phyloP scores from a whole-genome alignment of 805 yeast species.

The Yarrowia sp. region DNA sequence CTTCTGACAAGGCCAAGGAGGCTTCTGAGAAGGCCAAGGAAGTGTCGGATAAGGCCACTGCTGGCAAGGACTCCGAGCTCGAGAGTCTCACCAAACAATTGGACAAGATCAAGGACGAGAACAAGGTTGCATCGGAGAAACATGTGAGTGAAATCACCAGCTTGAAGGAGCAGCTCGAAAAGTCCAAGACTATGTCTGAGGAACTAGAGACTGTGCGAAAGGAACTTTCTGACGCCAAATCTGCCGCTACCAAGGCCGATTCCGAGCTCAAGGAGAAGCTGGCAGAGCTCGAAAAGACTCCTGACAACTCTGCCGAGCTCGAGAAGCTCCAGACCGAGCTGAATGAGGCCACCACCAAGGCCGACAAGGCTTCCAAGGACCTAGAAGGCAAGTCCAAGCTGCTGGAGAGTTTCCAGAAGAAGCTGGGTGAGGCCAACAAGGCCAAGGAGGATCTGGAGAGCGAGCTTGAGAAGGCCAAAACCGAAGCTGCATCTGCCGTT shows the following conservation, averaged over 20 bases:
- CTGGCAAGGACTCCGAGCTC: constrained; percentile 1
- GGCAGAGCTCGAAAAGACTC: constrained; percentile 1
- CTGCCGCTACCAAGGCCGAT: constrained; percentile 15
- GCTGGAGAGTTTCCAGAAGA: constrained; percentile 32
- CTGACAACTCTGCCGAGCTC: constrained; percentile 8
- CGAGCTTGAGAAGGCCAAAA: constrained; percentile 36
- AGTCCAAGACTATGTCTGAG: constrained; percentile 2
- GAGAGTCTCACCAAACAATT: neutral
- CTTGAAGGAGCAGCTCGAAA: constrained; percentile 27
- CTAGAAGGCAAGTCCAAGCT: constrained; percentile 20
- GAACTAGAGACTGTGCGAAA: constrained; percentile 3
- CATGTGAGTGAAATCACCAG: neutral
- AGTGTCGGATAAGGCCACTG: neutral
- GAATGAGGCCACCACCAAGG: neutral
- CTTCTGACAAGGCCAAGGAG: constrained; percentile 5
- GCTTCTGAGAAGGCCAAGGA: constrained; percentile 1
- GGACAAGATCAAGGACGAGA: constrained; percentile 15
- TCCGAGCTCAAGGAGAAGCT: constrained; percentile 31
- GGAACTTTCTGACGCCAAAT: constrained; percentile 27
- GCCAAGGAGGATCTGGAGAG: constrained; percentile 36
- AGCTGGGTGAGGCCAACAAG: constrained; percentile 30
- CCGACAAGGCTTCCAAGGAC: constrained; percentile 17
- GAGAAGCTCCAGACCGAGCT: constrained; percentile 16
- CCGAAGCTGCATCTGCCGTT: constrained; percentile 21
- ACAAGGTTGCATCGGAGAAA: constrained; percentile 20